Conservation (phyloP, 768 basidiomycete genomes). For the Cystobasidium onofrii region DNA sequence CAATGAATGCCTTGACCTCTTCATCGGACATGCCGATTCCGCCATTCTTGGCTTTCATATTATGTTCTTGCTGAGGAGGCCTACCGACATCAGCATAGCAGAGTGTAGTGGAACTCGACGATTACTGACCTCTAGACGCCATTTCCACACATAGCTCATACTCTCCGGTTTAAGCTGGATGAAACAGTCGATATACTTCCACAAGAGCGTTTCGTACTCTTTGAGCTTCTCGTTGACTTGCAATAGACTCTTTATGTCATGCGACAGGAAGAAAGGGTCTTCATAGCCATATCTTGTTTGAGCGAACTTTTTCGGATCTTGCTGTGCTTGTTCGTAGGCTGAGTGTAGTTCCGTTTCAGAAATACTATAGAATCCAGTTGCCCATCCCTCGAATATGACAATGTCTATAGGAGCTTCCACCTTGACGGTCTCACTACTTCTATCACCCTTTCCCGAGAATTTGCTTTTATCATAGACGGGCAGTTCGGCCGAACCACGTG, state of each 20-base stretch:
- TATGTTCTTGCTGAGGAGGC: slow-evolving; percentile 65
- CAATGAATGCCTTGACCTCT: slow-evolving; percentile 55
- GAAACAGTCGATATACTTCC: slow-evolving; percentile 64
- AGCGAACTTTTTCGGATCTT: slow-evolving; percentile 5
- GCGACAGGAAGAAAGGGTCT: slow-evolving; percentile 37
- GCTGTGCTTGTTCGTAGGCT: slow-evolving; percentile 47
- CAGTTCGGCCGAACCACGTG: slow-evolving; percentile 49
- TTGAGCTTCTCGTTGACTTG: slow-evolving; percentile 59
- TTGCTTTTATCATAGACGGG: slow-evolving; percentile 85
- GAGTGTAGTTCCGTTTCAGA: slow-evolving; percentile 51
- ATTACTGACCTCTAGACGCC: slow-evolving; percentile 54
- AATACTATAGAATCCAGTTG: slow-evolving; percentile 73
- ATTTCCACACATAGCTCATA: slow-evolving; percentile 62
- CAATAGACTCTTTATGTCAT: slow-evolving; percentile 51
- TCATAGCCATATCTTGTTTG: slow-evolving; percentile 2
- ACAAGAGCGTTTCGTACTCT: slow-evolving; percentile 57
- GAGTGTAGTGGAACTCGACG: neutral
- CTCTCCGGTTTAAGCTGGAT: slow-evolving; percentile 56
- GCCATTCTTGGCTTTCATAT: slow-evolving; percentile 76
- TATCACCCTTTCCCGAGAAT: slow-evolving; percentile 73
- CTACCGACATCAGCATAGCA: neutral
- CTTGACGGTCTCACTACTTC: slow-evolving; percentile 51
- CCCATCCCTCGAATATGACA: slow-evolving; percentile 94
- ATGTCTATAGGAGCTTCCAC: slow-evolving; percentile 61
- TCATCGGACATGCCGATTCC: slow-evolving; percentile 82